Base-by-base conservation (phyloP, 345 rosid species). In the Aurinia saxatilis region DNA sequence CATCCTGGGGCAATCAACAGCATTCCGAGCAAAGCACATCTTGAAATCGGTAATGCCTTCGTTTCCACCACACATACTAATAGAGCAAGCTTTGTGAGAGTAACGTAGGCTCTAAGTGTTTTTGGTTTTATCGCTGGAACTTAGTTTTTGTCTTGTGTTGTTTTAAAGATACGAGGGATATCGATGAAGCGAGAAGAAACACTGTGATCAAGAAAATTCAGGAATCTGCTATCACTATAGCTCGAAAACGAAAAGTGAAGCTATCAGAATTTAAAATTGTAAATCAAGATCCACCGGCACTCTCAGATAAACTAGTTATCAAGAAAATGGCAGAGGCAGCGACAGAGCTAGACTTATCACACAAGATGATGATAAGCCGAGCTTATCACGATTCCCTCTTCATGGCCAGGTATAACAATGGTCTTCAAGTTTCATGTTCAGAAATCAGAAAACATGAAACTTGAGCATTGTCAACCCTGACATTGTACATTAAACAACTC, bases 1-100 rank as follows among this genome's bases (percentile, higher is more conserved):
- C 96, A 90, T 73, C 99, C 99, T 7, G 88, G 95, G 53, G 96
- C 97, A 71, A 85, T 93, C 75, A 93, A 93, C 78, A 93, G 97
- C 73, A 93, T 93, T 53, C 99, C 99, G 10, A 90, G 99, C 78
- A 93, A 84, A 76, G 73, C 97, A 42, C 95, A 82, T 76, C 76
- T 93, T 18, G 96, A 87, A 84, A 90, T 93, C 31, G 97, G 99
- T 93, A 65, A 80, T 12, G 37, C 8, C 17, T 59, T 50, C 15
- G 40, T 29, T 57, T 40, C 15, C 11, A 31, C 33, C 7, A 42
- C 21, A 57, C 60, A 36, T 63, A 8, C n/a, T 23, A 44, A 35
- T 25, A 36, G 55, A 66, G 13, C 34, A 44, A 9, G n/a, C n/a
- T 39, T 9, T 23, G 60, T 25, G 18, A 18, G n/a, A 36, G 19